Evolutionary conservation across 2,329 filamentous ascomycete species (phyloP).

Genomic region (Penicillium polonicum): DNA sequence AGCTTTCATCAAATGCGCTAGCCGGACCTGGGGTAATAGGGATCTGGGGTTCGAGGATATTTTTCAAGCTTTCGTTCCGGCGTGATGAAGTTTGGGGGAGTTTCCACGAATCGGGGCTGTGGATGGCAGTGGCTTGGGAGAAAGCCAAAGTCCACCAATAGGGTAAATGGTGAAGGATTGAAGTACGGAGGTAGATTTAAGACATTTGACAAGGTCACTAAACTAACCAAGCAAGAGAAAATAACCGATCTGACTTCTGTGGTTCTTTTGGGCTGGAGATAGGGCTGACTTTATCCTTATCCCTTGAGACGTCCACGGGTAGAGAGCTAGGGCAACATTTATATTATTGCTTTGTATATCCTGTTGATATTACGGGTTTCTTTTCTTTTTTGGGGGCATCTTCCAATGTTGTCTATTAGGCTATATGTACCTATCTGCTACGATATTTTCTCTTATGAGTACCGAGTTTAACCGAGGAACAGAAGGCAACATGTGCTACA

Average conservation of each 20-base stretch:
- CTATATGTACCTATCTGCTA: neutral
- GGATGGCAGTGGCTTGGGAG: slow-evolving; percentile 10
- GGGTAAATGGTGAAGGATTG: slow-evolving; percentile 9
- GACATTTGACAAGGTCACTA: neutral
- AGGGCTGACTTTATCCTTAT: neutral
- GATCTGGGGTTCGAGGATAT: slow-evolving; percentile 36
- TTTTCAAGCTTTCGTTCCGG: slow-evolving; percentile 20
- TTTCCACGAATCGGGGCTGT: slow-evolving; percentile 34
- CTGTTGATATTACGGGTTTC: neutral
- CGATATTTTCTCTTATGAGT: too few relatives aligned
- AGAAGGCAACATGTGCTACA: neutral
- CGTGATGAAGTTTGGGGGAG: slow-evolving; percentile 5
- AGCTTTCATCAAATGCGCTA: neutral
- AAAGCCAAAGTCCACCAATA: slow-evolving; percentile 33
- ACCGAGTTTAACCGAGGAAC: too few relatives aligned
- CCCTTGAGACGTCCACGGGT: neutral
- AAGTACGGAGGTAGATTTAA: neutral
- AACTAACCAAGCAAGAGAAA: neutral
- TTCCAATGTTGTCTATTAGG: neutral
- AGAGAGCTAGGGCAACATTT: too few relatives aligned
- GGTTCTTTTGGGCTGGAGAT: neutral
- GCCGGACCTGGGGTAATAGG: slow-evolving; percentile 23
- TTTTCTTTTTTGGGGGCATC: too few relatives aligned
- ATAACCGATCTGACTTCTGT: slow-evolving; percentile 1
- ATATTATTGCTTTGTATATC: neutral